Percentiles rank a stretch among this genome's conserved stretches.
These are phyloP conservation scores for Protomyces inundatus DNA, from an alignment of 1,139 yeast species.

Conservation along the genomic window DNA sequence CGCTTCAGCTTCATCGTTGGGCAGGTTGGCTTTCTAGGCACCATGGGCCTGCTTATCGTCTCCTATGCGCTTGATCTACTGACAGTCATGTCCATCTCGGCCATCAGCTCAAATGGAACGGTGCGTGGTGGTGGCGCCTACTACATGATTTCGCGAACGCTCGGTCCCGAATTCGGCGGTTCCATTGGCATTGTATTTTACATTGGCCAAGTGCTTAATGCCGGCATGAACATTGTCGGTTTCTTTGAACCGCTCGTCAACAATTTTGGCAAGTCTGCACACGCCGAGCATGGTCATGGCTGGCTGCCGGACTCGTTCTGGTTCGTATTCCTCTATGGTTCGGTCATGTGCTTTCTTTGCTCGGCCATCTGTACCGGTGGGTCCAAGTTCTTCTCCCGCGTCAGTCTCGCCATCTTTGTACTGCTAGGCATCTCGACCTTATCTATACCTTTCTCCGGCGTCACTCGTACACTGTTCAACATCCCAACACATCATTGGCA, in stretches of 20 bases:
- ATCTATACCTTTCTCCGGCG: conserved; percentile 73
- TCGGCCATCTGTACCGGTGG: conserved; percentile 78
- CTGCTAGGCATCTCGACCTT: conserved; percentile 66
- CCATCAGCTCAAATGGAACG: conserved; percentile 77
- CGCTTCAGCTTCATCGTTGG: conserved; percentile 76
- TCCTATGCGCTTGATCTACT: conserved; percentile 61
- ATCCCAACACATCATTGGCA: conserved; percentile 49
- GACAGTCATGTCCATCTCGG: conserved; percentile 68
- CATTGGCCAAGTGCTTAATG: conserved; percentile 68
- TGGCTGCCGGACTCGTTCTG: conserved; percentile 42
- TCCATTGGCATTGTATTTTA: conserved; percentile 75
- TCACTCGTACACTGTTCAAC: conserved; percentile 57
- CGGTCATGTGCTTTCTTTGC: conserved; percentile 62
- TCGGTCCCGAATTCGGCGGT: conserved; percentile 83
- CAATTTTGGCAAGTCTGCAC: conserved; percentile 56
- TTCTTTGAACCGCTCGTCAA: conserved; percentile 66
- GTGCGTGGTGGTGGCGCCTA: conserved; percentile 83
- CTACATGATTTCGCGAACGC: conserved; percentile 69
- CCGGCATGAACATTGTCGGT: conserved; percentile 74
- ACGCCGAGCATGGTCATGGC: conserved; percentile 42
- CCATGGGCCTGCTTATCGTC: conserved; percentile 45
- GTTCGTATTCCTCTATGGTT: conserved; percentile 59
- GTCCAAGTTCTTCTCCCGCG: conserved; percentile 72
- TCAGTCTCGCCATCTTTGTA: conserved; percentile 71
- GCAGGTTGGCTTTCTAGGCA: conserved; percentile 67